A percentile compares a stretch with the other conserved stretches of the same genome.
Conservation (phyloP, 2,329 filamentous ascomycete species). For the Cryphonectria japonica region DNA sequence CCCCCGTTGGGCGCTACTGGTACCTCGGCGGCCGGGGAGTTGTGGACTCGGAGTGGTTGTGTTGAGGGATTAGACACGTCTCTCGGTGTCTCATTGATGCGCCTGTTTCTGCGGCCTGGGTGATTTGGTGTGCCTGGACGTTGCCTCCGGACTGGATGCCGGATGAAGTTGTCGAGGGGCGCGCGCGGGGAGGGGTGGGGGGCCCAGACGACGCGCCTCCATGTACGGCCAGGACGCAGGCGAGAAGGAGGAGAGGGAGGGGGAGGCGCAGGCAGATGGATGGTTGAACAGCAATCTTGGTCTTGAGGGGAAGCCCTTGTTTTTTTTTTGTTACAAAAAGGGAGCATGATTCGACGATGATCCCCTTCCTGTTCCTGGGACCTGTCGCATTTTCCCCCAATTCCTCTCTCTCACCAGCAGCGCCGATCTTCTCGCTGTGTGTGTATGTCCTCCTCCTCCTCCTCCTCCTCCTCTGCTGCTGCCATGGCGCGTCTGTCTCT, state of each 20-base stretch:
- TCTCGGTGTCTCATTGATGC: constrained; percentile 20
- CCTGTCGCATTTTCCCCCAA: background rate
- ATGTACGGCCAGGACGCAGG: background rate
- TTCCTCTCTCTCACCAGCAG: background rate
- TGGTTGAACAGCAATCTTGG: background rate
- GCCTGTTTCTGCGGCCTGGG: background rate
- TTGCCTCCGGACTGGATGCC: constrained; percentile 13
- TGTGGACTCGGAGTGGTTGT: background rate
- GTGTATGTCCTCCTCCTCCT: background rate
- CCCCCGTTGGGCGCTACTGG: background rate
- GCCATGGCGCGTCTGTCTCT: constrained; percentile 24
- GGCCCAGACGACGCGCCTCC: background rate
- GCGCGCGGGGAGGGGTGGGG: no score
- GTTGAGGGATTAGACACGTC: background rate
- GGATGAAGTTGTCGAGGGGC: background rate
- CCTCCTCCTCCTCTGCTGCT: background rate
- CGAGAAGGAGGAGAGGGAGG: background rate
- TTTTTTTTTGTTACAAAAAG: constrained; percentile 6
- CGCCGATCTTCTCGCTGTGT: background rate
- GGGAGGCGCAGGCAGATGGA: background rate
- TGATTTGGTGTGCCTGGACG: background rate
- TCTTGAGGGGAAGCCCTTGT: background rate
- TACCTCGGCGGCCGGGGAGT: constrained; percentile 2
- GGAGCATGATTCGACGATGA: background rate
- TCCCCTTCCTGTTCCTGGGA: constrained; percentile 11